Conservation (phyloP, 495 filamentous ascomycete species). For the Chaetomidium leptoderma region DNA sequence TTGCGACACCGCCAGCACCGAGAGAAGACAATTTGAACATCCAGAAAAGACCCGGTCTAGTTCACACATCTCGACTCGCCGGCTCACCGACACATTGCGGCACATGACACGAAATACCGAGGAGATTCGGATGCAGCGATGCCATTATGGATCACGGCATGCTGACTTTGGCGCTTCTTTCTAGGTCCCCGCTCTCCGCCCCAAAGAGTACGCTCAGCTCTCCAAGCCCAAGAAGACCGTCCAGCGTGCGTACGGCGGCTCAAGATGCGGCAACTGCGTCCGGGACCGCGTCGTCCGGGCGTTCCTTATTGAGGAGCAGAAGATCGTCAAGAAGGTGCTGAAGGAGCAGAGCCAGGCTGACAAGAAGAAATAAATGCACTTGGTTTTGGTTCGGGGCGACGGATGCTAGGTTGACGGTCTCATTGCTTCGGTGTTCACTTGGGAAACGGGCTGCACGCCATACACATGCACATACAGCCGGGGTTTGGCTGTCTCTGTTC, state of each 20-base stretch:
- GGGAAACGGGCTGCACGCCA: conserved; percentile 47
- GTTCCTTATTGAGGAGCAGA: conserved; percentile 99
- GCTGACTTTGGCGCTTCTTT: conserved; percentile 22
- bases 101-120: background rate
- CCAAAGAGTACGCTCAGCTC: conserved; percentile 92
- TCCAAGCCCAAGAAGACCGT: conserved; percentile 98
- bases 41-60: background rate
- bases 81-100: background rate
- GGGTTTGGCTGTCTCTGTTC: conserved; percentile 41
- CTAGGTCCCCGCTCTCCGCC: conserved; percentile 92
- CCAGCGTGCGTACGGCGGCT: conserved; percentile 95
- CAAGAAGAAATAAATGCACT: conserved; percentile 68
- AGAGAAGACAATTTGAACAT: background rate
- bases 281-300: conserved; percentile 95
- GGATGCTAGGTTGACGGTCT: conserved; percentile 38
- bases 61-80: background rate
- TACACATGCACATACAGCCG: conserved; percentile 39
- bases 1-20: background rate
- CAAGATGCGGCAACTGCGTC: conserved; percentile 96
- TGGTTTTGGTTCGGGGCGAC: conserved; percentile 25
- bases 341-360: conserved; percentile 67
- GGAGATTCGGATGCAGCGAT: background rate
- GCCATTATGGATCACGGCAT: background rate
- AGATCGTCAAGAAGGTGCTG: conserved; percentile 99
- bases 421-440: conserved; percentile 51